A percentile compares a stretch with the other conserved stretches of the same genome.
Evolutionary conservation across 768 basidiomycete genomes (phyloP).

Genomic region (Macrocybe gigantea): DNA sequence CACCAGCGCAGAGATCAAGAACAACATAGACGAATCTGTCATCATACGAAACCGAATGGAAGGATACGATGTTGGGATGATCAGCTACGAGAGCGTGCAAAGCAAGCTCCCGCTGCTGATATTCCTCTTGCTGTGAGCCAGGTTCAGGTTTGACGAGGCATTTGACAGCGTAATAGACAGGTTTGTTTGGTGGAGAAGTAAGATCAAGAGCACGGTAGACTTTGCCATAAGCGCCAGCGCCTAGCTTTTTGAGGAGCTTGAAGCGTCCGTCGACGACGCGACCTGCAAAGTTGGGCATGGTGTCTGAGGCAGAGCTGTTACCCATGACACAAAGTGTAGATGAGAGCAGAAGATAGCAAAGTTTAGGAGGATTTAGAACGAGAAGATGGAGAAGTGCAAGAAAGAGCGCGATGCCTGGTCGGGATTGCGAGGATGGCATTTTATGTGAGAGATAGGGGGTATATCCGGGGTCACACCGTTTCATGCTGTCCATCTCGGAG

Average conservation of each 20-base stretch:
- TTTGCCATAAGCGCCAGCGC: constrained; percentile 70
- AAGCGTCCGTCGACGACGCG: constrained; percentile 55
- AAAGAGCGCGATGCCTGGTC: too few relatives aligned
- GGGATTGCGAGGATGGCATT: too few relatives aligned
- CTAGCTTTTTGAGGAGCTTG: constrained; percentile 56
- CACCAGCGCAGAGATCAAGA: constrained; percentile 48
- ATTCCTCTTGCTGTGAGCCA: constrained; percentile 47
- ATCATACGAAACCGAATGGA: constrained; percentile 61
- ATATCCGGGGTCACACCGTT: constrained; percentile 7
- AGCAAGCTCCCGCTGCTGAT: constrained; percentile 66
- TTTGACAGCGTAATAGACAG: constrained; percentile 63
- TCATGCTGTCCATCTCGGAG: background rate
- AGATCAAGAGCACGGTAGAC: constrained; percentile 69
- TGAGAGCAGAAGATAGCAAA: constrained; percentile 12
- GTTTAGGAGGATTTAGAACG: constrained; percentile 9
- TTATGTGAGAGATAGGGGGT: background rate
- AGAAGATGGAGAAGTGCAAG: constrained; percentile 7
- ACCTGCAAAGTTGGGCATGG: constrained; percentile 47
- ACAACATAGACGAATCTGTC: constrained; percentile 61
- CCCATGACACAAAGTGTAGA: constrained; percentile 28
- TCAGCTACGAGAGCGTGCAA: constrained; percentile 45
- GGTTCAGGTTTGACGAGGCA: constrained; percentile 58
- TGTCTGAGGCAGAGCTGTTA: constrained; percentile 31
- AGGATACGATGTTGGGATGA: constrained; percentile 62
- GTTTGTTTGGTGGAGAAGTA: constrained; percentile 27